Base-by-base conservation (phyloP, 2,329 filamentous ascomycete genomes). In the Aureobasidium melanogenum region DNA sequence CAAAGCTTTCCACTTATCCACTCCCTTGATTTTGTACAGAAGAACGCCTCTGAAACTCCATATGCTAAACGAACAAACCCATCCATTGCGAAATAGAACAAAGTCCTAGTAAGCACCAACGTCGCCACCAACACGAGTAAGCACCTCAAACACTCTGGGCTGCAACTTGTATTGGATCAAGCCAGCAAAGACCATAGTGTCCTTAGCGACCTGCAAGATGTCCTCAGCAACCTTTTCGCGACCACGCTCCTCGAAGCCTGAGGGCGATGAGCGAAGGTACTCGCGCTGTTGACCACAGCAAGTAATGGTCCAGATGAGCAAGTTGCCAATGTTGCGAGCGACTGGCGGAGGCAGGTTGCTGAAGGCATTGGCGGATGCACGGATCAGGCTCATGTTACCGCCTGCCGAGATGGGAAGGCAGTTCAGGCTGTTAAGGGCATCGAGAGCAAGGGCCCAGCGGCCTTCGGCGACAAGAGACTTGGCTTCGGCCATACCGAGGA, bases 111-210 rank as follows among this genome's bases (percentile, higher is more conserved):
- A 75, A 30, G 67, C 71, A 15, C 74, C 75, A 61, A 75, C 62
- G 54, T 63, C 64, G n/a, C 38, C 64, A 64, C 62, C 64, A 22
- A 48, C 91, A 70, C 87, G 84, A 52, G 91, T 92, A 70, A 97
- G 78, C 65, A 88, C 89, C 79, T 97, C 93, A 75, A 95, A 93
- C 60, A 97, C 82, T 69, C 89, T 84, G 39, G 89, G 88, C 55
- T 91, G 90, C 76, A 97, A 83, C 70, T 94, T 86, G 76, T 96
- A 97, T 70, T 89, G 86, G 71, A 97, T 85, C 81, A 96, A 85
- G 61, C 91, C 93, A 17, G 91, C 93, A 78, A 96, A 97, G 15
- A 94, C 88, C 79, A 94, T 96, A 69, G 97, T 76, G 74, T 97
- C 93, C 73, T 91, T 86, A 41, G 89, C 91, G 77, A 89, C 90